These are phyloP conservation scores for Orychophragmus violaceus DNA, from an alignment of 345 rosid genomes.

Conservation along the genomic window DNA sequence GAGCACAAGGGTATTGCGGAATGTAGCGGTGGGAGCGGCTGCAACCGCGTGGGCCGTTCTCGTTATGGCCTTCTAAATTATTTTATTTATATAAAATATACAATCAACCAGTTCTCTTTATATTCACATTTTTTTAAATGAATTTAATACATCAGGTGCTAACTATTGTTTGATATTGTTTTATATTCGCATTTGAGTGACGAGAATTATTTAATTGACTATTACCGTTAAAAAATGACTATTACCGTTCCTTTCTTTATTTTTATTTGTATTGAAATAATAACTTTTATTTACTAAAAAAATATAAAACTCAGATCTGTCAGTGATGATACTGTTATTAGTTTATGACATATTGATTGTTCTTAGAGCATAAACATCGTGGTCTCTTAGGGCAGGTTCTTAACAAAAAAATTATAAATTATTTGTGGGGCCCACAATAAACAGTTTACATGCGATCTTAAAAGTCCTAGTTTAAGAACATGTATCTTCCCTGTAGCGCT, in stretches of 20 bases:
- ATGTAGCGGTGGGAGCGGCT: constrained; percentile 40
- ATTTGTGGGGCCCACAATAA: too few relatives aligned
- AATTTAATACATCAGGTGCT: too few relatives aligned
- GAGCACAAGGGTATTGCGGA: constrained; percentile 28
- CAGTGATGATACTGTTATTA: constrained; percentile 8
- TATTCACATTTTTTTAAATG: too few relatives aligned
- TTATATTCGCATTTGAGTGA: constrained; percentile 1
- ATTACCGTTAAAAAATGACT: constrained; percentile 20
- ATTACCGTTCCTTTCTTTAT: background rate
- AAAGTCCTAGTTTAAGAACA: too few relatives aligned
- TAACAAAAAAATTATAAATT: too few relatives aligned
- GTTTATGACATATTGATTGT: constrained; percentile 1
- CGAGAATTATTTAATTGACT: constrained; percentile 21
- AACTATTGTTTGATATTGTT: too few relatives aligned
- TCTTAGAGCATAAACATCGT: too few relatives aligned
- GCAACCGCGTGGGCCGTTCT: constrained; percentile 51
- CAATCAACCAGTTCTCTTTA: too few relatives aligned
- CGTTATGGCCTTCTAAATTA: constrained; percentile 41
- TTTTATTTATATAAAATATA: too few relatives aligned
- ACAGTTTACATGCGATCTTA: too few relatives aligned
- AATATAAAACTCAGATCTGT: background rate
- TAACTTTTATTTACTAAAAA: background rate
- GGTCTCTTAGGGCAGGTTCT: too few relatives aligned
- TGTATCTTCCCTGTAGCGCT: too few relatives aligned
- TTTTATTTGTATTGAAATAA: background rate